Conservation (phyloP, 352 stramenopile species). For the Phytophthora pseudosyringae region DNA sequence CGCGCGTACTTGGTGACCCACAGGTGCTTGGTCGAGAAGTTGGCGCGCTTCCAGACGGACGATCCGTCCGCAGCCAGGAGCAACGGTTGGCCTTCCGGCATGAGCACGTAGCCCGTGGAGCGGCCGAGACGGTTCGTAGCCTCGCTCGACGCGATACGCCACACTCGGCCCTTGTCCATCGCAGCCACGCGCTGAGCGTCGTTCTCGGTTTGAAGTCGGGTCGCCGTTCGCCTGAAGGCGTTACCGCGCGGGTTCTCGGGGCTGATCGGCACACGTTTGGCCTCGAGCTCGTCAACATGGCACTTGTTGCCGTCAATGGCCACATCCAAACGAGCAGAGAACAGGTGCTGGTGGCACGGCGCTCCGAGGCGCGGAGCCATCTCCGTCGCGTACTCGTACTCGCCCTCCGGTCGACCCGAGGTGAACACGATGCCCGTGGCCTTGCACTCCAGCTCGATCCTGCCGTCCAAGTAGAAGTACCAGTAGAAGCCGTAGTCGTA, state of each 20-base stretch:
- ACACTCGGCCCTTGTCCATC: slow-evolving; percentile 64
- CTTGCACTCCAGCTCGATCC: slow-evolving; percentile 85
- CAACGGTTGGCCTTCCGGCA: slow-evolving; percentile 57
- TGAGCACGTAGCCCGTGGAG: slow-evolving; percentile 64
- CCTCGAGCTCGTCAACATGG: slow-evolving; percentile 60
- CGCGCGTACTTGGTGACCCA: slow-evolving; percentile 77
- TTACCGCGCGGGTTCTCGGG: slow-evolving; percentile 66
- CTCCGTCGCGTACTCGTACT: slow-evolving; percentile 56
- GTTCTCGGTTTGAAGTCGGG: slow-evolving; percentile 53
- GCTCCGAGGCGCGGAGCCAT: slow-evolving; percentile 72
- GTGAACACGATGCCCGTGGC: slow-evolving; percentile 84
- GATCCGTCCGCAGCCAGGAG: slow-evolving; percentile 58
- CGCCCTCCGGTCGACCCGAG: slow-evolving; percentile 63
- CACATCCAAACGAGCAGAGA: slow-evolving; percentile 80
- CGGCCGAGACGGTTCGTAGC: slow-evolving; percentile 67
- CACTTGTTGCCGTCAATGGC: slow-evolving; percentile 70
- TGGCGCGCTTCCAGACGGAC: slow-evolving; percentile 63
- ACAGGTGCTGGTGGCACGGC: slow-evolving; percentile 81
- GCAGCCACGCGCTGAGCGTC: slow-evolving; percentile 55
- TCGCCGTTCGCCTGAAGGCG: slow-evolving; percentile 58
- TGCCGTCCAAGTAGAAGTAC: slow-evolving; percentile 45
- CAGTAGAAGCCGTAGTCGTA: slow-evolving; percentile 81
- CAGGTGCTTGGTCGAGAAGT: slow-evolving; percentile 70
- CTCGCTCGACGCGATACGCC: slow-evolving; percentile 71
- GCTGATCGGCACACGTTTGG: slow-evolving; percentile 53